Percentiles rank a stretch among this genome's conserved stretches.
Conservation (phyloP, 345 rosid species). For the Camelina laxa region DNA sequence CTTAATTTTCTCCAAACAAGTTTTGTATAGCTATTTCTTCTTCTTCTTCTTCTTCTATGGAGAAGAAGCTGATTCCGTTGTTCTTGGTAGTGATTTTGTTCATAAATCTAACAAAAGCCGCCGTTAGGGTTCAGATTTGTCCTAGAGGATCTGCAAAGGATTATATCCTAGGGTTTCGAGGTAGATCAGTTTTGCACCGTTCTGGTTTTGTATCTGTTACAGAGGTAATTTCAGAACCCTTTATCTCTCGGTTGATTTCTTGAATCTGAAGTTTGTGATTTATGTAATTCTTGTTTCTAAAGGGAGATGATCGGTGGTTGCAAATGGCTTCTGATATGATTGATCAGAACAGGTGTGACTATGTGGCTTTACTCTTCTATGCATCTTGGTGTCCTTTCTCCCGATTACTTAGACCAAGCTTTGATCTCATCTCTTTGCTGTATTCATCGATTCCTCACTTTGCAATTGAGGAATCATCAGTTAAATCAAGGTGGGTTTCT, state of each 20-base stretch:
- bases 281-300: slow-evolving; percentile 19
- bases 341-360: slow-evolving; percentile 53
- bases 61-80: neutral
- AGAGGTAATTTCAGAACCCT: slow-evolving; percentile 50
- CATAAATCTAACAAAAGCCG: slow-evolving; percentile 32
- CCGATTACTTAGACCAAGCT: slow-evolving; percentile 60
- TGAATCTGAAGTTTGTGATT: neutral
- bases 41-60: neutral
- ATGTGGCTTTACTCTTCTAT: slow-evolving; percentile 84
- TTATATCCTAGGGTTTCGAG: slow-evolving; percentile 57
- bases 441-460: slow-evolving; percentile 71
- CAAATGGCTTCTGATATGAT: slow-evolving; percentile 63
- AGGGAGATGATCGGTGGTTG: slow-evolving; percentile 81
- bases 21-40: neutral
- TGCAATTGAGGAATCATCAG: slow-evolving; percentile 72
- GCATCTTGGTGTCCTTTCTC: slow-evolving; percentile 97
- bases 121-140: slow-evolving; percentile 49
- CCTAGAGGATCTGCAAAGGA: slow-evolving; percentile 47
- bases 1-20: neutral
- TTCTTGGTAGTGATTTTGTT: slow-evolving; percentile 27
- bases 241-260: neutral
- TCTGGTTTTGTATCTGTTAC: slow-evolving; percentile 50
- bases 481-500: slow-evolving; percentile 71
- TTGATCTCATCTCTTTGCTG: slow-evolving; percentile 58
- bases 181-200: slow-evolving; percentile 33